phyloP scores from a whole-genome alignment of 1,284 basidiomycete species.

The Puccinia novopanici region DNA sequence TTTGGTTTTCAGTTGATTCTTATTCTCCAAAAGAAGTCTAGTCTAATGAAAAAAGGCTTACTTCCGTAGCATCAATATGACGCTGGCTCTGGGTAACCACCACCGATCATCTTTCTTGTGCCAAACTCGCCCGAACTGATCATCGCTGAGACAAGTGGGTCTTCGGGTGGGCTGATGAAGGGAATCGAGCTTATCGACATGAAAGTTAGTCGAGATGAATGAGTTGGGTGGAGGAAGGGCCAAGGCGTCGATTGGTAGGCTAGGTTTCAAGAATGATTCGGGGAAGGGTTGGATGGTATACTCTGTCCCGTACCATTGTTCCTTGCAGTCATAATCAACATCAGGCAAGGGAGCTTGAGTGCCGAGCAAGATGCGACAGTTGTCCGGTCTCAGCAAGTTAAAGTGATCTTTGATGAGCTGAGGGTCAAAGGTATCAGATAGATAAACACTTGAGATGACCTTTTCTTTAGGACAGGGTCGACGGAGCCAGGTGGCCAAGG shows the following conservation, averaged over 20 bases:
- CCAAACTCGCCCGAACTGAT: constrained; percentile 75
- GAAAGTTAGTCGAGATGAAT: constrained; percentile 84
- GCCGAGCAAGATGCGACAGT: constrained; percentile 75
- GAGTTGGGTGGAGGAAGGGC: constrained; percentile 80
- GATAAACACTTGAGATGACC: constrained; percentile 72
- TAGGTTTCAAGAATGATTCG: constrained; percentile 61
- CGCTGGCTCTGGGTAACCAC: constrained; percentile 83
- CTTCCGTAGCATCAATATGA: constrained; percentile 73
- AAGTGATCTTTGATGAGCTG: constrained; percentile 70
- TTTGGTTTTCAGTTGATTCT: too few relatives aligned
- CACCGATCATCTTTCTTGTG: constrained; percentile 94
- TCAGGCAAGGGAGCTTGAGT: constrained; percentile 67
- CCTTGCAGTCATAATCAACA: constrained; percentile 70
- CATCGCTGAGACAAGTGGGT: constrained; percentile 75
- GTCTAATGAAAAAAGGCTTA: constrained; percentile 56
- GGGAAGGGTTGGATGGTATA: constrained; percentile 73
- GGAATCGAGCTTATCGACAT: constrained; percentile 68
- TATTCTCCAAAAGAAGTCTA: too few relatives aligned
- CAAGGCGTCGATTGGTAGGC: constrained; percentile 68
- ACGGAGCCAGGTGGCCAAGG: constrained; percentile 74
- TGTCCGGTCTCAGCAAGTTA: constrained; percentile 66
- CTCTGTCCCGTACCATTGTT: constrained; percentile 79
- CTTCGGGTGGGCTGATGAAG: constrained; percentile 69
- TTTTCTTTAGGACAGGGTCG: constrained; percentile 79
- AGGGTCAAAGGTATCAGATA: constrained; percentile 77